phyloP scores from a whole-genome alignment of 148 eudicot genomes.

The Silene uniflora region DNA sequence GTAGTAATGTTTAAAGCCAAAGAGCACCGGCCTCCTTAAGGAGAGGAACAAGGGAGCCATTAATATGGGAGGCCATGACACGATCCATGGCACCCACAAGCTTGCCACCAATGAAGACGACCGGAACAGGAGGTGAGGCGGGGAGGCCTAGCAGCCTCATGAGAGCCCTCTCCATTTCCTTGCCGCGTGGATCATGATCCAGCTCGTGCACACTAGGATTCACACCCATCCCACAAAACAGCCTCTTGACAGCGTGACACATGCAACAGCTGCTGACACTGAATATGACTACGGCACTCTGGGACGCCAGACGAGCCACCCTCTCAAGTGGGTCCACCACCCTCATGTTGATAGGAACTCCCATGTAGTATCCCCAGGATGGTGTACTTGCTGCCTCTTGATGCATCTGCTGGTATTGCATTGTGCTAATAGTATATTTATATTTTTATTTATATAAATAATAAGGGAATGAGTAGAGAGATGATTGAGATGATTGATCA shows the following conservation, averaged over 20 bases:
- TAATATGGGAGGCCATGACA: slow-evolving; percentile 56
- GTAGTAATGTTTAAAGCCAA: too few relatives aligned
- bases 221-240: slow-evolving; percentile 66
- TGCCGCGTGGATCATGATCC: slow-evolving; percentile 55
- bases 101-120: slow-evolving; percentile 54
- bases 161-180: slow-evolving; percentile 53
- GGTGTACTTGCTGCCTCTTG: slow-evolving; percentile 16
- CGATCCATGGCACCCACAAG: slow-evolving; percentile 54
- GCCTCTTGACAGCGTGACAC: slow-evolving; percentile 73
- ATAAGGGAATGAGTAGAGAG: background rate
- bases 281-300: slow-evolving; percentile 68
- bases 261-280: slow-evolving; percentile 63
- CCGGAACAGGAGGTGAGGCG: slow-evolving; percentile 39
- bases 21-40: slow-evolving; percentile 51
- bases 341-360: slow-evolving; percentile 15
- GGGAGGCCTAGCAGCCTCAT: slow-evolving; percentile 28
- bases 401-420: slow-evolving; percentile 21
- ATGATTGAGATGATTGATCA: too few relatives aligned
- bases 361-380: slow-evolving; percentile 35
- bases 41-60: slow-evolving; percentile 51
- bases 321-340: slow-evolving; percentile 40
- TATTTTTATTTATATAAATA: too few relatives aligned
- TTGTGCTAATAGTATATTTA: slow-evolving; percentile 2
- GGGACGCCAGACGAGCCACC: slow-evolving; percentile 42
- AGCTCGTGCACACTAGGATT: slow-evolving; percentile 63